These are phyloP conservation scores for Furcasterigmium sp. DNA, from an alignment of 2,329 filamentous ascomycete species.

Conservation along the genomic window DNA sequence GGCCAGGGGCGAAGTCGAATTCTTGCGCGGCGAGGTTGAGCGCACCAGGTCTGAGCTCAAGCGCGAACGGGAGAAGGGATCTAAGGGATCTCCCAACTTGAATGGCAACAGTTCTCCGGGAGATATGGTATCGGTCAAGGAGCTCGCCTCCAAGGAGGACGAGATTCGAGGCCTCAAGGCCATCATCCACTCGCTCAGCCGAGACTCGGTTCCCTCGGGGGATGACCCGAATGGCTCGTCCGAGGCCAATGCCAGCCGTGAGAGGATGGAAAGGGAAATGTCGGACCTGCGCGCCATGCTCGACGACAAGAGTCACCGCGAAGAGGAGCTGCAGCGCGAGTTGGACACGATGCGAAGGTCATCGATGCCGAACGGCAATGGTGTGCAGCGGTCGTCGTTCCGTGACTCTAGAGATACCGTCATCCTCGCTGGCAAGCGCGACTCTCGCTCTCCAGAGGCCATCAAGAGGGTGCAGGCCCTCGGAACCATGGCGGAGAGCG, in stretches of 20 bases:
- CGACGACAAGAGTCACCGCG: slow-evolving; percentile 66
- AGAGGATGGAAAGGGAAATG: slow-evolving; percentile 76
- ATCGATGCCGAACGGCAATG: slow-evolving; percentile 22
- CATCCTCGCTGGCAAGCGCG: slow-evolving; percentile 47
- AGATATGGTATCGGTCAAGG: slow-evolving; percentile 52
- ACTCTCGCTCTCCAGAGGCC: slow-evolving; percentile 40
- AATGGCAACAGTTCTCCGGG: slow-evolving; percentile 31
- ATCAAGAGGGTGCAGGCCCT: slow-evolving; percentile 51
- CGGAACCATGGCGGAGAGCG: slow-evolving; percentile 67
- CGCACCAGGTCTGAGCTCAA: slow-evolving; percentile 82
- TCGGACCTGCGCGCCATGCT: slow-evolving; percentile 69
- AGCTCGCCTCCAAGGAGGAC: slow-evolving; percentile 90
- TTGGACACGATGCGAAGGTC: slow-evolving; percentile 58
- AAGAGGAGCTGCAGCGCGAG: slow-evolving; percentile 84
- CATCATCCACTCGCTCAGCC: slow-evolving; percentile 92
- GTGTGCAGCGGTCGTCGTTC: slow-evolving; percentile 49
- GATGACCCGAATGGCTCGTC: slow-evolving; percentile 32
- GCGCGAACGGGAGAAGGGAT: slow-evolving; percentile 77
- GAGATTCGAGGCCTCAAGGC: slow-evolving; percentile 96
- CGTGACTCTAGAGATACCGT: slow-evolving; percentile 65
- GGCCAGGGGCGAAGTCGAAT: slow-evolving; percentile 92
- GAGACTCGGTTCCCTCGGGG: slow-evolving; percentile 59
- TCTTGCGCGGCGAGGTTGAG: slow-evolving; percentile 90
- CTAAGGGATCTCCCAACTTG: slow-evolving; percentile 41
- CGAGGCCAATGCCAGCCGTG: slow-evolving; percentile 53